These are phyloP conservation scores for Termitomyces sp. DNA, from an alignment of 768 basidiomycete species.

Conservation along the genomic window DNA sequence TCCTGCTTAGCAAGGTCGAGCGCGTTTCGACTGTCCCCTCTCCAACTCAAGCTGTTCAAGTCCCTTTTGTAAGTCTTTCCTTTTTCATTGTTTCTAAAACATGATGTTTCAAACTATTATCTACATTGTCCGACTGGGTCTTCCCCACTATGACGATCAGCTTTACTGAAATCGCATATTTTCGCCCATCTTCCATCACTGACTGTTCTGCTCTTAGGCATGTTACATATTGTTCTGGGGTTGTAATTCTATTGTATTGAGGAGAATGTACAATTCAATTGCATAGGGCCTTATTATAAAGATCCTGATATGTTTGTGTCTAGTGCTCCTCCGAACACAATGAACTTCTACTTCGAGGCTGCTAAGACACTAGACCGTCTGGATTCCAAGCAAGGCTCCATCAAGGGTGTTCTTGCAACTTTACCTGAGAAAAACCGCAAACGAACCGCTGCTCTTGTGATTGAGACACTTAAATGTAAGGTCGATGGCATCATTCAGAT, in stretches of 20 bases:
- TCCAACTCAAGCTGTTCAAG: too few species aligned
- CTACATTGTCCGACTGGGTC: constrained; percentile 86
- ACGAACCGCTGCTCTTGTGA: constrained; percentile 79
- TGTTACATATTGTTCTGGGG: background rate
- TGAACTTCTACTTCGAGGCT: constrained; percentile 97
- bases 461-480: constrained; percentile 95
- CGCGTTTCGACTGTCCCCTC: background rate
- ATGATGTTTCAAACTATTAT: constrained; percentile 69
- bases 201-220: constrained; percentile 8
- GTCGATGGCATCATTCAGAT: background rate
- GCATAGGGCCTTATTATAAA: constrained; percentile 8
- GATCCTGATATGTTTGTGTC: constrained; percentile 22
- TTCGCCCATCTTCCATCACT: background rate
- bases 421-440: constrained; percentile 72
- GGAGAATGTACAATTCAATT: constrained; percentile 15
- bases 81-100: background rate
- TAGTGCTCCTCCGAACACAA: constrained; percentile 31
- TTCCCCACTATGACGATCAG: constrained; percentile 45
- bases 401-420: constrained; percentile 75
- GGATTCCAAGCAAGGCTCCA: constrained; percentile 86
- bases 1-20: background rate
- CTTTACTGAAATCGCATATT: constrained; percentile 21
- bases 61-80: constrained; percentile 1
- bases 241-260: constrained; percentile 4
- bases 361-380: constrained; percentile 78